Evolutionary conservation across 805 yeast species (phyloP), one percentile per base, ranked within the genome.

Genomic region (Candida coquimbonensis): DNA sequence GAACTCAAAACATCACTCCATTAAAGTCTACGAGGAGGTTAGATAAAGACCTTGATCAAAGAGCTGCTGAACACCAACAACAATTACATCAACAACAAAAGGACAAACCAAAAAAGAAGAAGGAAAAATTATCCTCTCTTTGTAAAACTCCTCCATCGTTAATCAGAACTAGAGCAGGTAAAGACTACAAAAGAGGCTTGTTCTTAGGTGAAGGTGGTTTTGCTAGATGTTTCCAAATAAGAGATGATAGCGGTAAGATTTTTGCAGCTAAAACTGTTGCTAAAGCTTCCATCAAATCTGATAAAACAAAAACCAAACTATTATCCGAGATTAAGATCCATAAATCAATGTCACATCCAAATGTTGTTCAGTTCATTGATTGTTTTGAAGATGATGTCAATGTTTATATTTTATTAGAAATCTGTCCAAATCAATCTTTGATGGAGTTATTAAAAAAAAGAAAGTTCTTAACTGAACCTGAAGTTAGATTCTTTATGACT

Each of bases 241-340:
- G 85, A 62, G 96, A 90, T 66, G 84, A 88, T 50, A 71, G 77
- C 53, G 98, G 98, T 33, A 78, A 80, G 59, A 76, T 87, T 1
- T 93, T 74, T 65, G 99, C 99, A 17, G 99, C 99, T 31, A 93
- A 93, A 62, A 95, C 99, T 0, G 95, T 93, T 34, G 99, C 99
- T 45, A 93, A 93, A 66, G 90, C 90, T 0, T 89, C 97, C 11
- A 83, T 93, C 54, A 86, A 83, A 54, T 83, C 85, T 49, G 96
- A 87, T 57, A 91, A 91, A 73, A 90, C 98, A 12, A 81, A 87
- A 56, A 67, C 68, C 17, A 83, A 87, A 67, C 77, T 93, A 49
- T 72, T 93, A 53, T 87, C 96, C 42, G 99, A 93, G 64, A 93
- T 93, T 63, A 90, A 89, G 62, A 89, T 93, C 56, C 99, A 93